These are phyloP conservation scores for Balakata baccata DNA, from an alignment of 345 rosid species.

Conservation along the genomic window DNA sequence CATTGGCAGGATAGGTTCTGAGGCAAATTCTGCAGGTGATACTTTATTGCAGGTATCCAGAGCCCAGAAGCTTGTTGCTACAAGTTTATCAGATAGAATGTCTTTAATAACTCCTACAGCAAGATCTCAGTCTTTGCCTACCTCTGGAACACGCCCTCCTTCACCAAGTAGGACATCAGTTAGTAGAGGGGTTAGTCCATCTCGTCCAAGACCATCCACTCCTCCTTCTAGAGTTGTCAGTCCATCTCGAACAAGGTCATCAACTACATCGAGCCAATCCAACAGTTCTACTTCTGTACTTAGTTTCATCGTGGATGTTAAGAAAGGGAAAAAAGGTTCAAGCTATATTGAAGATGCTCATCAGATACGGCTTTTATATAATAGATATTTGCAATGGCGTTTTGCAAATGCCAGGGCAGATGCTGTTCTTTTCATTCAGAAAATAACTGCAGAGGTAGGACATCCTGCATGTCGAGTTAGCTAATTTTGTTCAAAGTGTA, in stretches of 20 bases:
- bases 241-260: constrained; percentile 72
- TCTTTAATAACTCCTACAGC: constrained; percentile 37
- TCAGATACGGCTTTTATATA: constrained; percentile 76
- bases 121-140: constrained; percentile 53
- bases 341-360: constrained; percentile 83
- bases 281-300: constrained; percentile 69
- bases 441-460: constrained; percentile 73
- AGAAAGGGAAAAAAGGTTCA: constrained; percentile 64
- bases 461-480: not conserved
- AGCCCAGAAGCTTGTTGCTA: constrained; percentile 42
- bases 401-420: constrained; percentile 76
- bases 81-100: constrained; percentile 50
- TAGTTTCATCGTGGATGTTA: constrained; percentile 79
- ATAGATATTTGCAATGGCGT: constrained; percentile 87
- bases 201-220: constrained; percentile 59
- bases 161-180: constrained; percentile 61
- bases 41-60: constrained; percentile 35
- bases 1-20: constrained; percentile 39
- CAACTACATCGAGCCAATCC: constrained; percentile 49
- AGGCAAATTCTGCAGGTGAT: constrained; percentile 47
- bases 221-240: constrained; percentile 67
- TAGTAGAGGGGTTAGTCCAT: constrained; percentile 53
- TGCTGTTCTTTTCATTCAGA: constrained; percentile 62
- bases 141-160: constrained; percentile 53
- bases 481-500: not conserved